Conservation (phyloP, 1,139 yeast genomes). For the Yamadazyma triangularis region DNA sequence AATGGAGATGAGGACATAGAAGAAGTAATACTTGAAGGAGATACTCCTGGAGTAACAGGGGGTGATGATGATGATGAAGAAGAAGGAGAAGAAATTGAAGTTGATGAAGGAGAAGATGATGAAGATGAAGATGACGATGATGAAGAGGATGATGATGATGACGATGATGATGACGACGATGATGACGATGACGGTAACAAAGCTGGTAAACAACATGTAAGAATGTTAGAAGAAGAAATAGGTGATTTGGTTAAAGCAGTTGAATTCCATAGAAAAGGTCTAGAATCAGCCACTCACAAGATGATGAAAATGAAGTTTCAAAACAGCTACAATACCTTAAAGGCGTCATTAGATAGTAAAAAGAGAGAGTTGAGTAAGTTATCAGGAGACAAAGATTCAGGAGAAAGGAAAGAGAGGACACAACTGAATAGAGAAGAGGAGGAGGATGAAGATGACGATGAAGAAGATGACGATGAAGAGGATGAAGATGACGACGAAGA, state of each 20-base stretch:
- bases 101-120: conserved; percentile 19
- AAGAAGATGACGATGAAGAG: conserved; percentile 19
- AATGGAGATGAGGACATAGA: conserved; percentile 7
- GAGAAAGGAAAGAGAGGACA: conserved; percentile 18
- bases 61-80: conserved; percentile 10
- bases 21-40: conserved; percentile 13
- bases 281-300: conserved; percentile 77
- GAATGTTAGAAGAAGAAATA: conserved; percentile 79
- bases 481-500: conserved; percentile 13
- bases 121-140: conserved; percentile 28
- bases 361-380: conserved; percentile 56
- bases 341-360: conserved; percentile 80
- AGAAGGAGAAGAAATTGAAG: conserved; percentile 13
- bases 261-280: conserved; percentile 67
- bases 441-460: conserved; percentile 24
- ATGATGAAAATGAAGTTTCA: conserved; percentile 84
- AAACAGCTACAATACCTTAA: conserved; percentile 74
- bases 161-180: conserved; percentile 22
- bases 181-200: conserved; percentile 26
- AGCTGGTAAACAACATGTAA: conserved; percentile 59
- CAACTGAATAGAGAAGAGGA: conserved; percentile 24
- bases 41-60: conserved; percentile 11
- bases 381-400: conserved; percentile 24
- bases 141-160: conserved; percentile 25
- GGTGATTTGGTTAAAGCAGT: conserved; percentile 78